Evolutionary conservation across 345 rosid genomes (phyloP), one percentile per base, ranked within the genome.

Genomic region (Mercurialis annua): DNA sequence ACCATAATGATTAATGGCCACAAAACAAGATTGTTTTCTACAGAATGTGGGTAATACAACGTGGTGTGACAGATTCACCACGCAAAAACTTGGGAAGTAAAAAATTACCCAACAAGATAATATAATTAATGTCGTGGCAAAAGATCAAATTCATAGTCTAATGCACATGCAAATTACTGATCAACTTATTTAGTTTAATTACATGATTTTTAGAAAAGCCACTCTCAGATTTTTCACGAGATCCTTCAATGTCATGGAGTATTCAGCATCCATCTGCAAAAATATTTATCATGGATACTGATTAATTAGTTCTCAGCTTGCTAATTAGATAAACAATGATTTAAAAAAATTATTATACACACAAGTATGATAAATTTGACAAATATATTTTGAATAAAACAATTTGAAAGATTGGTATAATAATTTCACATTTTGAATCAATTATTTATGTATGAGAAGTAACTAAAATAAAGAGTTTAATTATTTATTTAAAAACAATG

Each of bases 201-300:
- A 81, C 51, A 68, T 79, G 76, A 75, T 67, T 68, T 72, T 68
- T 36, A 77, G 60, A 52, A 84, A 63, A 58, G 84, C 79, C 29
- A 62, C 74, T 71, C 86, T 78, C 24, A 90, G 71, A 61, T 71
- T 78, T 51, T 65, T 81, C 64, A 83, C 82, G 64, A 90, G 78
- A 77, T 90, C 92, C 70, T 83, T 71, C 53, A 73, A 60, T 63
- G 70, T 76, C 79, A 71, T 64, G 31, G 78, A 49, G 59, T 71
- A 76, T 36, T 79, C 86, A 21, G 21, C 65, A 26, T 79, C 83
- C 83, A 77, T 82, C 89, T 85, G 86, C 69, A 73, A 56, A 43
- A 21, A 43, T 16, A 27, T n/a, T n/a, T n/a, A n/a, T n/a, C n/a
- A n/a, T 24, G 15, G 11, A 21, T 12, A 42, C 10, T 33, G 43